Conservation (phyloP, 345 rosid species). For the Raphanus raphanistrum region DNA sequence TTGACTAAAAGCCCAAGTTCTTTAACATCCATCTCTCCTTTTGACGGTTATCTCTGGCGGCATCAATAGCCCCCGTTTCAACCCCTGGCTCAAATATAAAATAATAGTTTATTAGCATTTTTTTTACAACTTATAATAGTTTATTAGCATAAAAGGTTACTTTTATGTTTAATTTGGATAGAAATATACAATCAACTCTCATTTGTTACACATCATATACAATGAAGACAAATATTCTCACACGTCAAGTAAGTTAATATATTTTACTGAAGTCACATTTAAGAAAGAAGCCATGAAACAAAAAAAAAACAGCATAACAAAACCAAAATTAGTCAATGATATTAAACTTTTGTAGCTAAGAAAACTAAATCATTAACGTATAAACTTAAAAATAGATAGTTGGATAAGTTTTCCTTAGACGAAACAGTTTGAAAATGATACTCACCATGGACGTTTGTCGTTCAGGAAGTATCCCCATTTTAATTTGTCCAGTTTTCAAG, state of each 20-base stretch:
- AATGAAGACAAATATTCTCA: too few relatives aligned
- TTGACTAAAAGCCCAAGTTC: slow-evolving; percentile 51
- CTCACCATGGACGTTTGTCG: background rate
- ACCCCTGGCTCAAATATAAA: slow-evolving; percentile 51
- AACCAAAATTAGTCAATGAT: too few relatives aligned
- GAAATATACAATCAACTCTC: background rate
- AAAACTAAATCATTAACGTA: too few relatives aligned
- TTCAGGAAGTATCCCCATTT: background rate
- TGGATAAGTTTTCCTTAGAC: too few relatives aligned
- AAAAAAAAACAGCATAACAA: too few relatives aligned
- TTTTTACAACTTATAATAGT: too few relatives aligned
- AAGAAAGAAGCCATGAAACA: too few relatives aligned
- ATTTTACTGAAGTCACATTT: too few relatives aligned
- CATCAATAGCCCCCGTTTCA: slow-evolving; percentile 45
- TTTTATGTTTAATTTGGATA: background rate
- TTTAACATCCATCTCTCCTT: slow-evolving; percentile 72
- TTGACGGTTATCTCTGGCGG: slow-evolving; percentile 73
- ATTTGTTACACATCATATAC: too few relatives aligned
- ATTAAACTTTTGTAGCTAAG: too few relatives aligned
- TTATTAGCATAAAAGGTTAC: background rate
- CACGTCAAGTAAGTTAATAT: too few relatives aligned
- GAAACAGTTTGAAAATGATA: background rate
- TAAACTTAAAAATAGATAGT: too few relatives aligned
- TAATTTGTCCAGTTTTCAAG: background rate
- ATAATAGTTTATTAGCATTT: slow-evolving; percentile 1